Conservation (phyloP, 1,284 basidiomycete species). For the Cutaneotrichosporon arboriforme region DNA sequence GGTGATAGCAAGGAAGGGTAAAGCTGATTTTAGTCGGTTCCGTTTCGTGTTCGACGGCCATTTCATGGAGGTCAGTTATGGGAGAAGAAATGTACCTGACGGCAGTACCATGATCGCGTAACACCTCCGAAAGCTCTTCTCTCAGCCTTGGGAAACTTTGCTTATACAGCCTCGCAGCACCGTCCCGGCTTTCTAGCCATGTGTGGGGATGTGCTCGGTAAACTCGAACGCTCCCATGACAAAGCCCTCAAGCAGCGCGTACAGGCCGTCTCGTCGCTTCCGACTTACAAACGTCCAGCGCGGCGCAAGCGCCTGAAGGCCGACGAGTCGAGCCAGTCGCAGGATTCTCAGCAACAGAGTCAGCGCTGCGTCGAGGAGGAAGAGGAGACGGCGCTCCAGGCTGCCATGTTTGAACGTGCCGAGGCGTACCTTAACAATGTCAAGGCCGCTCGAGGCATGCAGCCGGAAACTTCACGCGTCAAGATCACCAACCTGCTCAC, state of each 20-base stretch:
- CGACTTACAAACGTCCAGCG: background rate
- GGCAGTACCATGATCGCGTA: constrained; percentile 11
- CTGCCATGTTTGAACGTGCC: too few species aligned
- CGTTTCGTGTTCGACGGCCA: constrained; percentile 23
- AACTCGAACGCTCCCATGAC: constrained; percentile 1
- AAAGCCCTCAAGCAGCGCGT: background rate
- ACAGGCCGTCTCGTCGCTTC: background rate
- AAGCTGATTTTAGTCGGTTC: constrained; percentile 23
- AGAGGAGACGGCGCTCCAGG: background rate
- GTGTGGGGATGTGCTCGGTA: background rate
- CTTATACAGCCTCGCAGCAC: constrained; percentile 11
- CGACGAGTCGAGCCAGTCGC: background rate
- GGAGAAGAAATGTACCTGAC: background rate
- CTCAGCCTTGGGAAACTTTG: constrained; percentile 16
- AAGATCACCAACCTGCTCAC: constrained; percentile 3
- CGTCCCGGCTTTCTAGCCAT: constrained; percentile 1
- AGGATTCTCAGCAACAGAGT: background rate
- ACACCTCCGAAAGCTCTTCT: constrained; percentile 6
- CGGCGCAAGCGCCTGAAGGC: background rate
- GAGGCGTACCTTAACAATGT: background rate
- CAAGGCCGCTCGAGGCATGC: background rate
- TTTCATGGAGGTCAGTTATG: background rate
- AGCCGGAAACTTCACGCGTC: background rate
- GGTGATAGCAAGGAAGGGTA: background rate
- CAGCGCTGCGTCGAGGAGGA: background rate